Percentiles rank a stretch among this genome's conserved stretches.
These are phyloP conservation scores for Aspergillus sp. DNA, from an alignment of 2,329 filamentous ascomycete species.

Conservation along the genomic window DNA sequence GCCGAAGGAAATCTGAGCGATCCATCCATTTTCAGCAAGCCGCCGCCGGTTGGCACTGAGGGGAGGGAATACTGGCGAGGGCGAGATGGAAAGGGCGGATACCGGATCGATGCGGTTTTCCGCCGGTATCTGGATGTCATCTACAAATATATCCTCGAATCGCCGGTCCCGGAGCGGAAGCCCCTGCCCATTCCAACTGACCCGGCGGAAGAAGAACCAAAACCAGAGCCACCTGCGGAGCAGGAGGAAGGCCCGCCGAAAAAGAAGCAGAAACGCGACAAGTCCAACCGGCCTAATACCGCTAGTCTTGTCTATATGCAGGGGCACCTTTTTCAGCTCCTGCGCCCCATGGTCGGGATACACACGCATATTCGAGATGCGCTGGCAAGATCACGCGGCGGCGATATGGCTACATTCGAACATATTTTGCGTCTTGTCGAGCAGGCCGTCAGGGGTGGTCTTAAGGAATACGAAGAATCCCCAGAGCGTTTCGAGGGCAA, in stretches of 20 bases:
- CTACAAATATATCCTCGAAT: conserved; percentile 63
- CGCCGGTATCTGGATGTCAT: conserved; percentile 86
- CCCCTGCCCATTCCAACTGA: conserved; percentile 64
- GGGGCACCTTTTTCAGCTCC: conserved; percentile 83
- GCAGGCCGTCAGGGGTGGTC: conserved; percentile 58
- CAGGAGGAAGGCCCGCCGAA: conserved; percentile 41
- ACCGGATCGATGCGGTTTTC: conserved; percentile 77
- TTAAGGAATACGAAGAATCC: conserved; percentile 54
- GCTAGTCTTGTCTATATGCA: conserved; percentile 74
- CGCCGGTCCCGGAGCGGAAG: conserved; percentile 53
- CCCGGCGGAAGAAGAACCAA: conserved; percentile 14
- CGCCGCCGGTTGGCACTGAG: conserved; percentile 55
- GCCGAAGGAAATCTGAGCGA: conserved; percentile 93
- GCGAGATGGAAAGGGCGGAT: conserved; percentile 68
- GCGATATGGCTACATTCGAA: conserved; percentile 70
- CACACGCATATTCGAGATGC: conserved; percentile 79
- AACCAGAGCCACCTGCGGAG: conserved; percentile 22
- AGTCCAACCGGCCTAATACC: conserved; percentile 39
- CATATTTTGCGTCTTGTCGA: conserved; percentile 67
- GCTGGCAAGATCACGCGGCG: conserved; percentile 59
- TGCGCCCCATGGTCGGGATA: conserved; percentile 68
- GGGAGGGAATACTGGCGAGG: conserved; percentile 81
- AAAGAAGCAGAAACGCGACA: conserved; percentile 39
- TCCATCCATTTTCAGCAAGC: conserved; percentile 69
- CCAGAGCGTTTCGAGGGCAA: conserved; percentile 30